phyloP scores from a whole-genome alignment of 1,139 yeast species.

The Magnusiomyces paraingens region DNA sequence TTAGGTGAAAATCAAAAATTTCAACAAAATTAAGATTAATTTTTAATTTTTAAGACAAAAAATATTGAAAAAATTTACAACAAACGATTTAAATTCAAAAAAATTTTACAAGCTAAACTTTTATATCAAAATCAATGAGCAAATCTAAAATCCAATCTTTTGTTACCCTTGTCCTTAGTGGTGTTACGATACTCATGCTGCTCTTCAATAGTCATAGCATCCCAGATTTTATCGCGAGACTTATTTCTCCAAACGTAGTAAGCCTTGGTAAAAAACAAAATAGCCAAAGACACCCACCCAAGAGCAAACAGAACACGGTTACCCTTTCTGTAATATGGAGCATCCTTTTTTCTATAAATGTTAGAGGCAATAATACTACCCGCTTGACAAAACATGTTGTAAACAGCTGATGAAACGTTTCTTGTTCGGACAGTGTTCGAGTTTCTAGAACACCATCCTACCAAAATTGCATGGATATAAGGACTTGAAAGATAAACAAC shows the following conservation, averaged over 20 bases:
- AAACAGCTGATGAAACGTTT: slow-evolving; percentile 54
- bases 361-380: slow-evolving; percentile 49
- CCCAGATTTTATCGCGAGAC: slow-evolving; percentile 42
- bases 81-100: background rate
- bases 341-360: slow-evolving; percentile 50
- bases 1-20: too few relatives aligned
- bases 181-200: slow-evolving; percentile 37
- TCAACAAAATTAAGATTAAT: too few relatives aligned
- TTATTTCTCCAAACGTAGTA: slow-evolving; percentile 47
- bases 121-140: slow-evolving; percentile 21
- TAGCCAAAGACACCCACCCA: slow-evolving; percentile 27
- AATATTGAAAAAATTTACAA: too few relatives aligned
- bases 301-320: slow-evolving; percentile 42
- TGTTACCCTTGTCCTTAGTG: slow-evolving; percentile 47
- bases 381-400: slow-evolving; percentile 56
- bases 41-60: too few relatives aligned
- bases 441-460: slow-evolving; percentile 56
- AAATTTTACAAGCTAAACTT: background rate
- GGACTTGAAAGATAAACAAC: slow-evolving; percentile 42
- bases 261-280: slow-evolving; percentile 20
- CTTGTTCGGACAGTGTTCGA: slow-evolving; percentile 54
- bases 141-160: slow-evolving; percentile 45
- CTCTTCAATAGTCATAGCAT: slow-evolving; percentile 41
- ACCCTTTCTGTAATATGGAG: slow-evolving; percentile 53
- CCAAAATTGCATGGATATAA: slow-evolving; percentile 48